These are phyloP conservation scores for Pterocarpus santalinus DNA, from an alignment of 306 rosid species.

Conservation along the genomic window DNA sequence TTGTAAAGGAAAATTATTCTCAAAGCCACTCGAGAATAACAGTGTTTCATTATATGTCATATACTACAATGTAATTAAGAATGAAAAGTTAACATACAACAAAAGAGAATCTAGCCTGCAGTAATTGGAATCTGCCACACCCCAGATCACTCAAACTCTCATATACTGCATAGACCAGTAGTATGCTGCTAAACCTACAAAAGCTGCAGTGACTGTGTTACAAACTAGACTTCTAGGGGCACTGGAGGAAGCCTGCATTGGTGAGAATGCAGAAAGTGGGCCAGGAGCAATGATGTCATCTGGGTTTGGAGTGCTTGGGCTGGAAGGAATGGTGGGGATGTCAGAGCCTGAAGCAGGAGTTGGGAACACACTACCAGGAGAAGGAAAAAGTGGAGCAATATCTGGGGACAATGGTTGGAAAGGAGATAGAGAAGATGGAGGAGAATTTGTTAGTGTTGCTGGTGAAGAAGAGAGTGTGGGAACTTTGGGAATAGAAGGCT, in stretches of 20 bases:
- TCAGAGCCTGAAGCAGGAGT: slow-evolving; percentile 66
- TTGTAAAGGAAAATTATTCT: slow-evolving; percentile 21
- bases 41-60: slow-evolving; percentile 40
- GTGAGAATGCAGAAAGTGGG: slow-evolving; percentile 67
- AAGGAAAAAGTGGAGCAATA: slow-evolving; percentile 87
- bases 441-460: slow-evolving; percentile 49
- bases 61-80: slow-evolving; percentile 45
- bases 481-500: slow-evolving; percentile 45
- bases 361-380: slow-evolving; percentile 70
- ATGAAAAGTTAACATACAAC: slow-evolving; percentile 50
- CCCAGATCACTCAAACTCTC: slow-evolving; percentile 52
- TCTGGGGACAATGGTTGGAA: slow-evolving; percentile 76
- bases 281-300: slow-evolving; percentile 64
- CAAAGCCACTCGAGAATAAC: slow-evolving; percentile 38
- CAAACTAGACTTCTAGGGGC: slow-evolving; percentile 49
- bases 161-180: slow-evolving; percentile 45
- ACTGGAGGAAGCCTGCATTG: slow-evolving; percentile 63
- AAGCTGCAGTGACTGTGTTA: slow-evolving; percentile 42
- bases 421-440: slow-evolving; percentile 53
- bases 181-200: slow-evolving; percentile 51
- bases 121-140: slow-evolving; percentile 48
- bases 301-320: slow-evolving; percentile 90
- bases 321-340: slow-evolving; percentile 84
- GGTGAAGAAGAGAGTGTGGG: slow-evolving; percentile 61
- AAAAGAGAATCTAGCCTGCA: slow-evolving; percentile 36